Evolutionary conservation across 1,139 yeast genomes (phyloP).

Genomic region (Geotrichum aggregatum): DNA sequence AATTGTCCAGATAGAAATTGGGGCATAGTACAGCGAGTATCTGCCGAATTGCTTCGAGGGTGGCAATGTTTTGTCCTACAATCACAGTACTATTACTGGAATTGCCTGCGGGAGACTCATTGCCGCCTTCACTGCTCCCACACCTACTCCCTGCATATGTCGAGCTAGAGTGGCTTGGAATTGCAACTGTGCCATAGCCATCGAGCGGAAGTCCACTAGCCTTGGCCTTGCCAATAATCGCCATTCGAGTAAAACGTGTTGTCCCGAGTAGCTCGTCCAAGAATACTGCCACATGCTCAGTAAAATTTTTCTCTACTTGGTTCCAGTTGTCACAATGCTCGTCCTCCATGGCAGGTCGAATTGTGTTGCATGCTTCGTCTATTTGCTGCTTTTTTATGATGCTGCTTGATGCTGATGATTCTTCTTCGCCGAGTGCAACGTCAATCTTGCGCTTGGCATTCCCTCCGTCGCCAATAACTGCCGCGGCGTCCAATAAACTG

Average conservation of each 20-base stretch:
- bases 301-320: constrained; percentile 15
- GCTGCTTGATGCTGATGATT: not conserved
- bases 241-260: constrained; percentile 13
- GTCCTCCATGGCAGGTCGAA: constrained; percentile 10
- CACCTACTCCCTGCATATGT: not conserved
- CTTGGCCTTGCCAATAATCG: constrained; percentile 12
- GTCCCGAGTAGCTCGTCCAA: constrained; percentile 14
- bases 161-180: not conserved
- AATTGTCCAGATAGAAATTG: constrained; percentile 25
- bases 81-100: constrained; percentile 13
- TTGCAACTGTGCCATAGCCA: constrained; percentile 14
- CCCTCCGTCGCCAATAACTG: constrained; percentile 23
- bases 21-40: constrained; percentile 29
- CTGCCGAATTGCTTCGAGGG: constrained; percentile 37
- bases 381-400: not conserved
- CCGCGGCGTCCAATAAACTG: constrained; percentile 34
- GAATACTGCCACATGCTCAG: constrained; percentile 12
- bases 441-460: constrained; percentile 8
- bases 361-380: not conserved
- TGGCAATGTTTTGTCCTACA: constrained; percentile 31
- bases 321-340: constrained; percentile 16
- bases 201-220: constrained; percentile 18
- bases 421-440: not conserved
- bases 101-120: not conserved
- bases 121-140: not conserved